phyloP scores from a whole-genome alignment of 345 rosid species.

The Ceriops tagal region DNA sequence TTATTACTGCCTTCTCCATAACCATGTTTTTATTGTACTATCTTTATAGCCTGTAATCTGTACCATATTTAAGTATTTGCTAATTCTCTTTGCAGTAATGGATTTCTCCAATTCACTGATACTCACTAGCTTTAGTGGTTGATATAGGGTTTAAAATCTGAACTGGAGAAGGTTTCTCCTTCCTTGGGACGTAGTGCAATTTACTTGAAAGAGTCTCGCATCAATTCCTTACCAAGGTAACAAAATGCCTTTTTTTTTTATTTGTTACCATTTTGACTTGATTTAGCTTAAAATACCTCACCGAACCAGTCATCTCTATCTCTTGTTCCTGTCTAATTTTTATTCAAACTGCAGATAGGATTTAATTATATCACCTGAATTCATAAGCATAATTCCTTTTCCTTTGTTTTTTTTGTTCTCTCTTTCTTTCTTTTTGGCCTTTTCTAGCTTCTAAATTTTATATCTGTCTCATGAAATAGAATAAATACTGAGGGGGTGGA shows the following conservation, averaged over 20 bases:
- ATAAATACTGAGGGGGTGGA: not conserved
- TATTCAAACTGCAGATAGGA: too few species aligned
- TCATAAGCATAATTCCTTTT: too few species aligned
- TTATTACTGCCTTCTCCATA: not conserved
- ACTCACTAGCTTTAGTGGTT: conserved; percentile 2
- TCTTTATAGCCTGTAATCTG: not conserved
- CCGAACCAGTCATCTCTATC: not conserved
- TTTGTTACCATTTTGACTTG: not conserved
- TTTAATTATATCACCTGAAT: too few species aligned
- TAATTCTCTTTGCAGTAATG: not conserved
- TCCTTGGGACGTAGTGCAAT: conserved; percentile 77
- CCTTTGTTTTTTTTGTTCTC: too few species aligned
- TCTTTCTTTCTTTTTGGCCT: not conserved
- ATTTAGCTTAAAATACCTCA: not conserved
- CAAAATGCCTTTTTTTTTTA: not conserved
- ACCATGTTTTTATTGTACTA: not conserved
- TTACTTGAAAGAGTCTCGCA: conserved; percentile 76
- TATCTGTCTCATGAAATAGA: not conserved
- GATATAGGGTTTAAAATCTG: conserved; percentile 83
- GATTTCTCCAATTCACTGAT: not conserved
- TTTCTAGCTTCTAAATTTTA: conserved; percentile 7
- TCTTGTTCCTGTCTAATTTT: not conserved
- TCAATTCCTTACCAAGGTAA: conserved; percentile 84
- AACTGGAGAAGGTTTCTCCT: conserved; percentile 93
- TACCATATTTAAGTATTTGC: not conserved